Conservation (phyloP, 208 protist genomes). For the Herpetomonas samuelpessoai region DNA sequence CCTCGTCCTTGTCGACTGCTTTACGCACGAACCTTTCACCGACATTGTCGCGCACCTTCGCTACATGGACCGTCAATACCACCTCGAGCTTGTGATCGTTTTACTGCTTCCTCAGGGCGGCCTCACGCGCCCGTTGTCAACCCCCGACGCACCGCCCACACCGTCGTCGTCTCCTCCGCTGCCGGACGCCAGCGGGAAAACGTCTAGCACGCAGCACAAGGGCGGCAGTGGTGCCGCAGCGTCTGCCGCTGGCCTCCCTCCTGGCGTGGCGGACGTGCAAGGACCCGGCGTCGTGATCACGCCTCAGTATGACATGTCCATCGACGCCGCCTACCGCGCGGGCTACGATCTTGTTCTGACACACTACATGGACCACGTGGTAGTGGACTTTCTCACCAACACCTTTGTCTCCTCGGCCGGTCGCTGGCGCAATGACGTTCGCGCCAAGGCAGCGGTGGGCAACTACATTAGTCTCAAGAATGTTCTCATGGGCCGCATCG, state of each 20-base stretch:
- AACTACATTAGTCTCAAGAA: slow-evolving; percentile 78
- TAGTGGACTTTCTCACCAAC: slow-evolving; percentile 72
- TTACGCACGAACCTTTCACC: slow-evolving; percentile 73
- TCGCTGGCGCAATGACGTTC: slow-evolving; percentile 73
- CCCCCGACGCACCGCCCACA: no score
- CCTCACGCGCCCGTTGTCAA: not conserved
- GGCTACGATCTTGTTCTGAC: slow-evolving; percentile 80
- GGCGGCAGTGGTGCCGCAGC: not conserved
- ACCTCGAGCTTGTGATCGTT: slow-evolving; percentile 61
- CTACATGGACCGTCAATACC: slow-evolving; percentile 60
- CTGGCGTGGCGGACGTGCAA: slow-evolving; percentile 23
- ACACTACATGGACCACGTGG: slow-evolving; percentile 71
- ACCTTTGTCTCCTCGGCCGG: slow-evolving; percentile 70
- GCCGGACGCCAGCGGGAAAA: not conserved
- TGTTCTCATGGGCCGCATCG: slow-evolving; percentile 48
- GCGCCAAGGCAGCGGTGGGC: slow-evolving; percentile 62
- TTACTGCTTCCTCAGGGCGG: slow-evolving; percentile 46
- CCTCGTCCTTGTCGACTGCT: slow-evolving; percentile 76
- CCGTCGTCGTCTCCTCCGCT: no score
- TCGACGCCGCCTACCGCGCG: slow-evolving; percentile 57
- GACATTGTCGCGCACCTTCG: slow-evolving; percentile 74
- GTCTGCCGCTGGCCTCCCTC: slow-evolving; percentile 1
- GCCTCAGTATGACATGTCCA: slow-evolving; percentile 39
- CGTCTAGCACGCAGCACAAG: not conserved
- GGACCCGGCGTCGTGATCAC: slow-evolving; percentile 51